These are phyloP conservation scores for Royoungia palumana DNA, from an alignment of 768 basidiomycete genomes.

Conservation along the genomic window DNA sequence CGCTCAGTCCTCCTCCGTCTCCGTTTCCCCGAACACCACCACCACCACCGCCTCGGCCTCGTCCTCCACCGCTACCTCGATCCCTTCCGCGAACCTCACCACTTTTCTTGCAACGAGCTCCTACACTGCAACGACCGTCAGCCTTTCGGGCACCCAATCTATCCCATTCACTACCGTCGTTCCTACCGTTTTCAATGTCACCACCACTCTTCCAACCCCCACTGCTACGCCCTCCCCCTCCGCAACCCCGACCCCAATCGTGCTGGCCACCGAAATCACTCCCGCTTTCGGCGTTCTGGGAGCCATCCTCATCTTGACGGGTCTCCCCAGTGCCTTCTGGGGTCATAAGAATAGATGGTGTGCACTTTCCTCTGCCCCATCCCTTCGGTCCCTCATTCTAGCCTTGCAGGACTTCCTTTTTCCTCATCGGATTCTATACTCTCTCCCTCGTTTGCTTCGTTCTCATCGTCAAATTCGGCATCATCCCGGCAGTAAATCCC, in stretches of 20 bases:
- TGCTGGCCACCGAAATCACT: constrained; percentile 65
- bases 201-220: constrained; percentile 48
- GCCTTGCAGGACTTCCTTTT: constrained; percentile 79
- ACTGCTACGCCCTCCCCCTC: constrained; percentile 45
- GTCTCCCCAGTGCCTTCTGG: constrained; percentile 84
- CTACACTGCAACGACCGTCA: constrained; percentile 46
- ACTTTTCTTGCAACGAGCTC: constrained; percentile 55
- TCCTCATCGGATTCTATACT: constrained; percentile 89
- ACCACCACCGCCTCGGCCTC: constrained; percentile 4
- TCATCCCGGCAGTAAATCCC: constrained; percentile 78
- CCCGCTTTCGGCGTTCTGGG: constrained; percentile 90
- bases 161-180: constrained; percentile 52
- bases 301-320: constrained; percentile 82
- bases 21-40: constrained; percentile 18
- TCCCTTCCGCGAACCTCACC: constrained; percentile 36
- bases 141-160: constrained; percentile 45
- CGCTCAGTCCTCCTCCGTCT: constrained; percentile 35
- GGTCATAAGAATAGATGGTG: constrained; percentile 97
- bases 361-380: constrained; percentile 19
- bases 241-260: constrained; percentile 33
- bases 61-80: not conserved
- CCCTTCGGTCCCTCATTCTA: constrained; percentile 5
- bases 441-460: constrained; percentile 82
- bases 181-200: constrained; percentile 62
- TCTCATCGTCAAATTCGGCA: constrained; percentile 85